Percentiles rank a stretch among this genome's conserved stretches.
phyloP scores from a whole-genome alignment of 2,329 filamentous ascomycete species.

The Hortaea werneckii region DNA sequence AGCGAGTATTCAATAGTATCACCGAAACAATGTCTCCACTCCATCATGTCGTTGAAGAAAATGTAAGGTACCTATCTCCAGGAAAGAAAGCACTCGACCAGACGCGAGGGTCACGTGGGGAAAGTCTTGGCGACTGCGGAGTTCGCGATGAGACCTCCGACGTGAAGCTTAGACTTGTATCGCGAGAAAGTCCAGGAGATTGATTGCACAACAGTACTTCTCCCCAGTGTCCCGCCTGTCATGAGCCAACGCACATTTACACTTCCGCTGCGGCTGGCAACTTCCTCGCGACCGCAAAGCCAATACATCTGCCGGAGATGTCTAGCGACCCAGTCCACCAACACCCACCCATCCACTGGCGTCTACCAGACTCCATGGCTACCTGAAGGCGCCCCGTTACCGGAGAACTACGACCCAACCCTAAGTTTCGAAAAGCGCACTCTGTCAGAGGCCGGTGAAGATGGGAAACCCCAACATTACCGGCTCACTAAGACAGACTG shows the following conservation, averaged over 20 bases:
- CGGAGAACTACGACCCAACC: constrained; percentile 11
- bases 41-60: too few species aligned
- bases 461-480: constrained; percentile 1
- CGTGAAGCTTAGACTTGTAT: background rate
- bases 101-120: background rate
- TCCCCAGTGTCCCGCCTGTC: background rate
- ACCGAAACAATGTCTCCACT: too few species aligned
- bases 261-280: constrained; percentile 15
- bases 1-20: too few species aligned
- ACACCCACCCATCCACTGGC: background rate
- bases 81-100: too few species aligned
- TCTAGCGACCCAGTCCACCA: constrained; percentile 17
- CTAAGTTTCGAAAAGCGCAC: constrained; percentile 9
- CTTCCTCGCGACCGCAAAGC: constrained; percentile 5
- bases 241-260: constrained; percentile 18
- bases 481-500: constrained; percentile 11
- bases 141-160: background rate
- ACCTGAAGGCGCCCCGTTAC: background rate
- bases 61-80: too few species aligned
- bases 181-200: background rate
- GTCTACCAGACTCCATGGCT: background rate
- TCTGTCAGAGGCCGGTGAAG: constrained; percentile 5
- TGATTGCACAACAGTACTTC: background rate
- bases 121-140: constrained; percentile 1
- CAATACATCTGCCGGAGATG: constrained; percentile 23